Percentiles rank a stretch among this genome's conserved stretches.
These are phyloP conservation scores for Wickerhamiella bombiphila DNA, from an alignment of 805 yeast species.

Conservation along the genomic window DNA sequence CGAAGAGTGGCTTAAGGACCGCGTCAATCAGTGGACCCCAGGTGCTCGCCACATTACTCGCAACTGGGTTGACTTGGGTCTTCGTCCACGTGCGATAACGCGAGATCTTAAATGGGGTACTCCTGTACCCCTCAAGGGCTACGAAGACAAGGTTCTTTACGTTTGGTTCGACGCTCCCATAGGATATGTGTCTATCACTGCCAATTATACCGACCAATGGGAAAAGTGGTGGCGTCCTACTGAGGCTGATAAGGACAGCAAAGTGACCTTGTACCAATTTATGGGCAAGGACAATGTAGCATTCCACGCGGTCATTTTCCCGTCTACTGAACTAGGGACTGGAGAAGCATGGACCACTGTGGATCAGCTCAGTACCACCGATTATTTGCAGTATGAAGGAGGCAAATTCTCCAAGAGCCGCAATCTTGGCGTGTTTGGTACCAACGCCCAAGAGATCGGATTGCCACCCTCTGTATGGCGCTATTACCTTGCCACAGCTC, in stretches of 20 bases:
- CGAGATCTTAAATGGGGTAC: conserved; percentile 98
- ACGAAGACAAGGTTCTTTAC: conserved; percentile 77
- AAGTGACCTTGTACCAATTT: conserved; percentile 82
- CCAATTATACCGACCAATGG: conserved; percentile 77
- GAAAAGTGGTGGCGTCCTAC: conserved; percentile 69
- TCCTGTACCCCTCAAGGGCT: conserved; percentile 84
- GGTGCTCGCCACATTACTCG: conserved; percentile 79
- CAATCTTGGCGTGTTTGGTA: conserved; percentile 96
- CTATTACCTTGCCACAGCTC: conserved; percentile 77
- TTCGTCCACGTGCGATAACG: conserved; percentile 88
- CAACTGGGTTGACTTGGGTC: conserved; percentile 88
- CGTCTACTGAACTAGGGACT: conserved; percentile 83
- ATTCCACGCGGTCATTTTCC: conserved; percentile 97
- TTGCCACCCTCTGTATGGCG: conserved; percentile 92
- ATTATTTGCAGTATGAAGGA: conserved; percentile 91
- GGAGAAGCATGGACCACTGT: conserved; percentile 78
- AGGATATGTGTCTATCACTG: conserved; percentile 93
- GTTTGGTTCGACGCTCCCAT: conserved; percentile 99
- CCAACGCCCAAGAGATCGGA: conserved; percentile 89
- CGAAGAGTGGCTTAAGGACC: conserved; percentile 60
- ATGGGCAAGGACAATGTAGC: conserved; percentile 99
- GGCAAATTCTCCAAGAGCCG: conserved; percentile 98
- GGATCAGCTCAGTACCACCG: conserved; percentile 86
- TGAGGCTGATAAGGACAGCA: conserved; percentile 42
- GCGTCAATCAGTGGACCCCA: conserved; percentile 77